Evolutionary conservation across 768 basidiomycete genomes (phyloP), one percentile per base, ranked within the genome.

Genomic region (Pholiota conissans): DNA sequence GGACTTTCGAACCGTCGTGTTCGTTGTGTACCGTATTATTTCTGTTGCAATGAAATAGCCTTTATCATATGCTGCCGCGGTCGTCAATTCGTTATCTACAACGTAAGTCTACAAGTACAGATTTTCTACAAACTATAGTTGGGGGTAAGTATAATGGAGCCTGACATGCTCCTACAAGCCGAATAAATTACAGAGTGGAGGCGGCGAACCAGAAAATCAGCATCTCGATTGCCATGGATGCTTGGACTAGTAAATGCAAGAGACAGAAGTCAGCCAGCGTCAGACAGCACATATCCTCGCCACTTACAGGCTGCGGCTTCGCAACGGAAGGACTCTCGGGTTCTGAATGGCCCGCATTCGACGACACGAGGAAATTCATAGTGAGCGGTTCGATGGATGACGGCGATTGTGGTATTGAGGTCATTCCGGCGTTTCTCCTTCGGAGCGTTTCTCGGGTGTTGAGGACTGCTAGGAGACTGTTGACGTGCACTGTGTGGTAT

Each of bases 381-480:
- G 58, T 59, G 8, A 62, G 26, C 3, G 62, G 60, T 37, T 63
- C 62, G 32, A 68, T 60, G 32, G 61, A 61, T 9, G 65, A 66
- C 0, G 67, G 67, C 40, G 65, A 66, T 24, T 51, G 61, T 2
- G 67, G 67, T 53, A 68, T 66, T 8, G 65, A 62, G 1, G 62
- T 55, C 29, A 69, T 40, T 50, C 69, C 50, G 20, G 61, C 24
- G 63, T 62, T 63, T 55, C 67, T 42, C 59, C 63, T 63, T 11
- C 66, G 59, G 28, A 73, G 57, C 2, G 63, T 28, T 16, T 68
- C 66, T 26, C 71, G 64, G 3, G 67, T 64, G 52, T 74, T 73
- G 20, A 73, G 66, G 5, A 70, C 67, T 16, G 73, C 72, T 16
- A 74, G 63, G 22, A 74, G 61, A 59, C 71, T 74, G 64, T 74